A percentile compares a stretch with the other conserved stretches of the same genome.
These are phyloP conservation scores for Podaxis mareebaensis DNA, from an alignment of 768 basidiomycete genomes.

Conservation along the genomic window DNA sequence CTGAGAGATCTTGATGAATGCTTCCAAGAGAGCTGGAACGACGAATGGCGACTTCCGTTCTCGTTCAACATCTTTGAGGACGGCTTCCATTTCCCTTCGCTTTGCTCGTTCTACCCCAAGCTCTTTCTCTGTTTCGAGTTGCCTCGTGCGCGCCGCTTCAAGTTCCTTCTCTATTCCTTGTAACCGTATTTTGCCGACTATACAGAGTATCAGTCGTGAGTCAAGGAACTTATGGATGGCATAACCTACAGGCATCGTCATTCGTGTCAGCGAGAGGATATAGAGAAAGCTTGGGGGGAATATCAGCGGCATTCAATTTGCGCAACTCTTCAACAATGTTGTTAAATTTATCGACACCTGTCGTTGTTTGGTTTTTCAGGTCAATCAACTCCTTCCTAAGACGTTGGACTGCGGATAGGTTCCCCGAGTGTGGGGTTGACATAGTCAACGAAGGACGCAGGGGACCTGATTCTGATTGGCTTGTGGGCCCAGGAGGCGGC, in stretches of 20 bases:
- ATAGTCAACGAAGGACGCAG: not conserved
- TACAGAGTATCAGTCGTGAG: not conserved
- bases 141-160: not conserved
- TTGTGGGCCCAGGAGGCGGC: not conserved
- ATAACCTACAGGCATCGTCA: not conserved
- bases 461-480: not conserved
- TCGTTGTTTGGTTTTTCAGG: conserved; percentile 28
- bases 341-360: conserved; percentile 25
- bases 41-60: conserved; percentile 57
- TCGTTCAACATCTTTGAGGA: conserved; percentile 45
- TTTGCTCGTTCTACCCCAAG: conserved; percentile 35
- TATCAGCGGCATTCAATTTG: conserved; percentile 17
- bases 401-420: conserved; percentile 16
- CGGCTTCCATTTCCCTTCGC: conserved; percentile 44
- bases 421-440: not conserved
- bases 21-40: conserved; percentile 55
- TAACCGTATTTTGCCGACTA: conserved; percentile 3
- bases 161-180: conserved; percentile 6
- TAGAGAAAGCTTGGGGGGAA: conserved; percentile 14
- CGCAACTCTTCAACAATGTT: conserved; percentile 28
- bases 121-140: conserved; percentile 26
- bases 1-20: conserved; percentile 51
- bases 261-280: not conserved
- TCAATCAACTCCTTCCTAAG: conserved; percentile 29
- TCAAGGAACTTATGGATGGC: not conserved